Base-by-base conservation (phyloP, 164 flowering plant genomes). In the Warburgia ugandensis region DNA sequence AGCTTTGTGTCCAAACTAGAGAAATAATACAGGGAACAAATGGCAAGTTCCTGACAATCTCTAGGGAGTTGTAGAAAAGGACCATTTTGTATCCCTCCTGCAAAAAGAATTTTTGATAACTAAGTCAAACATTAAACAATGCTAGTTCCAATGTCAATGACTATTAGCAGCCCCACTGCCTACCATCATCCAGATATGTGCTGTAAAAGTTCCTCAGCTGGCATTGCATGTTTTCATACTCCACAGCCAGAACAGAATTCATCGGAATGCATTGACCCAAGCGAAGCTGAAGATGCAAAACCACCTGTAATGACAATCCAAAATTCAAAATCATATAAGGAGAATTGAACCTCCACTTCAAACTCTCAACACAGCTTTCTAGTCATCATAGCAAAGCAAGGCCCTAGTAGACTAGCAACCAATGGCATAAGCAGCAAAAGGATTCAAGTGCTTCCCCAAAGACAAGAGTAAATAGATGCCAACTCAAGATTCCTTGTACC, bases 11-110 rank as follows among this genome's bases (percentile, higher is more conserved):
- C 74, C 73, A 89, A 37, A 59, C 55, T 56, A 45, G 92, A 66
- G 72, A 82, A 79, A 44, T 86, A 89, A 55, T 72, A 86, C 25
- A 89, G 71, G 72, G 84, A 82, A 66, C 76, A 80, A 27, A 86
- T 13, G 12, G 92, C 70, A 43, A 84, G 75, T 55, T 88, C 96
- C 61, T 94, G 87, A 54, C 73, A 70, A 42, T 84, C 94, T 57
- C 54, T 71, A 2, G 89, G 58, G 51, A 88, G 94, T 67, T 55
- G 75, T 32, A 71, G 26, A 62, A 92, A 92, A 57, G 95, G 91
- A 19, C 96, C 94, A 77, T 71, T 73, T 26, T 30, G 32, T 29
- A 59, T 45, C 21, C 30, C 54, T 48, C 78, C 95, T 88, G 86
- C 62, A 63, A 66, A 20, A 69, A n/a, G 19, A 41, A 54, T 29